phyloP scores from a whole-genome alignment of 2,329 filamentous ascomycete species.

The Botrytis galanthina region DNA sequence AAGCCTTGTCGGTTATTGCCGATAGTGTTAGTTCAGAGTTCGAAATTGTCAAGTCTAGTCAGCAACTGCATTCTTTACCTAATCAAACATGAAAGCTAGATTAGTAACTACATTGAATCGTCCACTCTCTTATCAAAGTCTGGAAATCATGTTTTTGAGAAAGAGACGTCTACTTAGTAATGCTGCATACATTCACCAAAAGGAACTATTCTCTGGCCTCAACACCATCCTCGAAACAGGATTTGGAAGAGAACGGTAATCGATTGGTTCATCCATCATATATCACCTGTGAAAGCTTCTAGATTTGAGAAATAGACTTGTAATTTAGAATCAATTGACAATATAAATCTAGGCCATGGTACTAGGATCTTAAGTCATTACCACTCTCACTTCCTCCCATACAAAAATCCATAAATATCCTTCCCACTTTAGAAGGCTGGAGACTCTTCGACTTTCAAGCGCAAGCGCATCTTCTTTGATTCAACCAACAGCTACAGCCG shows the following conservation, averaged over 20 bases:
- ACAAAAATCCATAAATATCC: not conserved
- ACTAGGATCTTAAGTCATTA: not conserved
- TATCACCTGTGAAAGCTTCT: not conserved
- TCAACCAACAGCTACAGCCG: not conserved
- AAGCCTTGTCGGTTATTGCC: too few relatives aligned
- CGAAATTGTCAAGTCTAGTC: too few relatives aligned
- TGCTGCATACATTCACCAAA: not conserved
- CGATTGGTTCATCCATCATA: not conserved
- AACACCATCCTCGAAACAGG: not conserved
- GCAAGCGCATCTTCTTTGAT: not conserved
- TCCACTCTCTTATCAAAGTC: too few relatives aligned
- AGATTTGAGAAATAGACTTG: not conserved
- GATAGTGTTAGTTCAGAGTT: too few relatives aligned
- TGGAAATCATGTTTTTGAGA: too few relatives aligned
- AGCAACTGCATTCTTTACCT: too few relatives aligned
- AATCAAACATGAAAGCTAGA: too few relatives aligned
- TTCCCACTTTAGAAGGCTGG: not conserved
- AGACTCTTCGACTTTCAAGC: not conserved
- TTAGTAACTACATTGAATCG: too few relatives aligned
- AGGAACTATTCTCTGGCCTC: not conserved
- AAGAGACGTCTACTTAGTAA: not conserved
- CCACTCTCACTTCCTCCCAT: not conserved
- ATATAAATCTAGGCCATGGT: not conserved
- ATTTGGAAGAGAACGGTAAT: not conserved
- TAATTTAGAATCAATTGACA: not conserved